Evolutionary conservation across 2,329 filamentous ascomycete species (phyloP), one percentile per base, ranked within the genome.

Genomic region (Bipolaris oryzae): DNA sequence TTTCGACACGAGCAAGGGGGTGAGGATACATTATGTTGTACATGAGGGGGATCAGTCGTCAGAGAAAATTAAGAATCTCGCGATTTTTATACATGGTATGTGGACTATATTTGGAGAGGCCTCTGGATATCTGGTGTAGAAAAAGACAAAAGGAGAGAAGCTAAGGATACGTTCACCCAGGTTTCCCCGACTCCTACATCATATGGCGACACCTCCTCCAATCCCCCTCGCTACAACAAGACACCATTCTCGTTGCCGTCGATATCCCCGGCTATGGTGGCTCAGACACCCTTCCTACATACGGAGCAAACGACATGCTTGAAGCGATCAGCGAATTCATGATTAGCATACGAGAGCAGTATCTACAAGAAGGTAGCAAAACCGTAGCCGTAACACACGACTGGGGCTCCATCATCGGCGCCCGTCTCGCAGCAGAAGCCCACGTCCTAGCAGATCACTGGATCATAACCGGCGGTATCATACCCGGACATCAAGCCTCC

Each of bases 231-330:
- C 70, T 79, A 25, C 57, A 76, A 23, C 62, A 76, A 6, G 77
- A 80, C 18, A 53, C 63, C 42, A 79, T 78, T 18, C 62, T 86
- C 6, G 78, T 87, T 31, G 84, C 83, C 0, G 75, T 86, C 37
- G 85, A 87, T 64, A 68, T 87, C 6, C 85, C 85, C 16, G 84
- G 85, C 1, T 86, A 82, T 59, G 85, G 85, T 34, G 85, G 85
- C 9, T 85, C 80, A 53, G 83, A 85, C 59, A 77, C 77, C 47
- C 69, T 86, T 53, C 68, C 77, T 1, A 67, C 74, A 44, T 86
- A 86, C 62, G 76, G 77, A 2, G 75, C 83, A 1, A 79, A 82
- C 11, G 74, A 80, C 38, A 76, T 86, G 7, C 72, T 86, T 43
- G 84, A 86, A 63, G 74, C 78, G 7, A 65, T 87, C 53, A 77